These are phyloP conservation scores for Murraya koenigii DNA, from an alignment of 345 rosid genomes.

Conservation along the genomic window DNA sequence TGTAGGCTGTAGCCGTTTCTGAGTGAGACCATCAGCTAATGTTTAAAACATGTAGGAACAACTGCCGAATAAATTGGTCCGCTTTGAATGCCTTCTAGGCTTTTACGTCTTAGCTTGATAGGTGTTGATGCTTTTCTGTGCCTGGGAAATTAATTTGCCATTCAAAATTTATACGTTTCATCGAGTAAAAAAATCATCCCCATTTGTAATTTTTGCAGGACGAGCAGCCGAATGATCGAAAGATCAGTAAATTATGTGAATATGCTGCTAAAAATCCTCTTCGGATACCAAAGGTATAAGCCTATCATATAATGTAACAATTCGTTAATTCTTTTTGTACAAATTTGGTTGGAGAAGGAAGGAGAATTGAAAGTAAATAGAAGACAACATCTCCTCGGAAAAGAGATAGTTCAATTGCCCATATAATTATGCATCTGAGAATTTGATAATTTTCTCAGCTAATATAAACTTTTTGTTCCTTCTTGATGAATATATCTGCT, in stretches of 20 bases:
- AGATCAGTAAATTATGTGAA: slow-evolving; percentile 56
- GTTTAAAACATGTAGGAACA: neutral
- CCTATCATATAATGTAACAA: neutral
- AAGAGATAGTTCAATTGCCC: neutral
- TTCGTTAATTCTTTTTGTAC: neutral
- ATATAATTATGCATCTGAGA: neutral
- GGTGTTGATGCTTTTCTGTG: neutral
- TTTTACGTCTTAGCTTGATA: neutral
- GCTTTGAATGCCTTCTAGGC: neutral
- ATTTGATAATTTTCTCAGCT: neutral
- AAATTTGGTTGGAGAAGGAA: neutral
- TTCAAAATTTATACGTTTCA: neutral
- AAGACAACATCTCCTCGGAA: neutral
- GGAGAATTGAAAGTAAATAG: neutral
- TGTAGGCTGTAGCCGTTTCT: neutral
- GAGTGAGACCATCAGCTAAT: neutral
- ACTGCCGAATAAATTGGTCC: neutral
- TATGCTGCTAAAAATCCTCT: slow-evolving; percentile 71
- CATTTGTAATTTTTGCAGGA: slow-evolving; percentile 31
- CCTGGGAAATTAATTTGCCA: neutral
- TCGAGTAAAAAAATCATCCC: neutral
- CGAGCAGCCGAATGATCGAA: slow-evolving; percentile 42
- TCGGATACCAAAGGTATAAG: slow-evolving; percentile 59
- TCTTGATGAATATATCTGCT: neutral
- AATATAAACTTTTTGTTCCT: neutral